These are phyloP conservation scores for Phascolomyces articulosus DNA, from an alignment of 371 early-diverging fungal genomes.

Conservation along the genomic window DNA sequence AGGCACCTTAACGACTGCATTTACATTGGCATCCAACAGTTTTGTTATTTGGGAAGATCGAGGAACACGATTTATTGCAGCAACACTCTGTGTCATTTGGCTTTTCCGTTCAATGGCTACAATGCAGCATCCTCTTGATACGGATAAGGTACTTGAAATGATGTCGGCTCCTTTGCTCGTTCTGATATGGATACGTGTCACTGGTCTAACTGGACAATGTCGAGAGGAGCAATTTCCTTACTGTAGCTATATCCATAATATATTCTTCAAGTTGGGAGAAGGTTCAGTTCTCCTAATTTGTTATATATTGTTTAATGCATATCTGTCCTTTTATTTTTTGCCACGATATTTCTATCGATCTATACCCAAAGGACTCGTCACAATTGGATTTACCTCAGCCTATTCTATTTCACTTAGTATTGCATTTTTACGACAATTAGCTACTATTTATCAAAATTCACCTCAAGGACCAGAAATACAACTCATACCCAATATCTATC, in stretches of 20 bases:
- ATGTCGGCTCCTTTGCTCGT: conserved; percentile 28
- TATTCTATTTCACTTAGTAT: conserved; percentile 17
- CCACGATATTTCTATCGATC: background rate
- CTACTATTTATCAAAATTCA: conserved; percentile 23
- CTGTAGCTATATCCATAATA: conserved; percentile 55
- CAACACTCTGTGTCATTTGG: conserved; percentile 35
- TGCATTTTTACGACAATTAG: conserved; percentile 17
- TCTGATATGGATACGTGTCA: conserved; percentile 61
- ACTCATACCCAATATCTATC: too few species aligned
- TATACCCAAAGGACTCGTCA: background rate
- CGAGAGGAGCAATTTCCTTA: conserved; percentile 85
- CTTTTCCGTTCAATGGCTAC: background rate
- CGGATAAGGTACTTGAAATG: background rate
- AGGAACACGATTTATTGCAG: conserved; percentile 55
- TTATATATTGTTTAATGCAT: background rate
- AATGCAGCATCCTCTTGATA: background rate
- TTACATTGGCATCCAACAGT: conserved; percentile 84
- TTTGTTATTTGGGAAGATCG: conserved; percentile 88
- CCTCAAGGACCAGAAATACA: conserved; percentile 4
- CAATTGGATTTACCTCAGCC: too few species aligned
- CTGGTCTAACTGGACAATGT: conserved; percentile 75
- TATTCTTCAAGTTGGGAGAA: conserved; percentile 12
- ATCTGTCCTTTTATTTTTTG: background rate
- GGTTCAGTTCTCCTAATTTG: conserved; percentile 6
- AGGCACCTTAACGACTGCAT: conserved; percentile 48